Evolutionary conservation across 352 stramenopile species (phyloP), one percentile per base, ranked within the genome.

Genomic region (Phytophthora palmivora): DNA sequence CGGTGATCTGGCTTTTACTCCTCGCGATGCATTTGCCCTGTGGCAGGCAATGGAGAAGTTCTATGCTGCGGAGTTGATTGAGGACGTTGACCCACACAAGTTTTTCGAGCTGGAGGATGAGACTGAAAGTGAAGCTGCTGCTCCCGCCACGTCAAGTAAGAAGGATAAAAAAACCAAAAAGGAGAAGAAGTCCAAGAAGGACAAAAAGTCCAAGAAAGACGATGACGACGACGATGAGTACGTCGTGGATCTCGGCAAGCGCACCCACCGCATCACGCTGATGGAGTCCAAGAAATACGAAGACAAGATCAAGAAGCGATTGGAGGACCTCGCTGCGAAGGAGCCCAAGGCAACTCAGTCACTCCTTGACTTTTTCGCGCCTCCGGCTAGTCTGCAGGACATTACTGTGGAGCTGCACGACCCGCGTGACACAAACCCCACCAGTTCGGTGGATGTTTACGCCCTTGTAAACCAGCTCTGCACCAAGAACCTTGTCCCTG

Each of bases 211-310:
- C 6, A 81, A 81, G 51, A 76, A 84, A 14, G 81, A 90, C 5
- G 84, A 93, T 2, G 82, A 89, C 1, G 82, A 97, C 24, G 76
- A 80, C 11, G 79, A 56, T 5, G 65, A 79, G 16, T 87, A 80
- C 36, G 78, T 90, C 49, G 70, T 91, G 5, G 80, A 92, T 38
- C 70, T 92, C 11, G 84, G 84, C 34, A 90, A 94, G 41, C 74
- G 83, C 41, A 87, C 74, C 36, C 79, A 98, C 63, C 93, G 97
- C 54, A 99, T 99, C 67, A 99, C 97, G 26, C 75, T 99, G 19
- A 95, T 98, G 73, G 90, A 98, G 74, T 98, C 96, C 14, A 99
- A 99, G 76, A 89, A 97, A 45, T 99, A 99, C 76, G 97, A 99
- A 78, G 93, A 97, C 44, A 87, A 89, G 45, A 83, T 99, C 64